Conservation (phyloP, 2,329 filamentous ascomycete species). For the Aspergillus unguis region DNA sequence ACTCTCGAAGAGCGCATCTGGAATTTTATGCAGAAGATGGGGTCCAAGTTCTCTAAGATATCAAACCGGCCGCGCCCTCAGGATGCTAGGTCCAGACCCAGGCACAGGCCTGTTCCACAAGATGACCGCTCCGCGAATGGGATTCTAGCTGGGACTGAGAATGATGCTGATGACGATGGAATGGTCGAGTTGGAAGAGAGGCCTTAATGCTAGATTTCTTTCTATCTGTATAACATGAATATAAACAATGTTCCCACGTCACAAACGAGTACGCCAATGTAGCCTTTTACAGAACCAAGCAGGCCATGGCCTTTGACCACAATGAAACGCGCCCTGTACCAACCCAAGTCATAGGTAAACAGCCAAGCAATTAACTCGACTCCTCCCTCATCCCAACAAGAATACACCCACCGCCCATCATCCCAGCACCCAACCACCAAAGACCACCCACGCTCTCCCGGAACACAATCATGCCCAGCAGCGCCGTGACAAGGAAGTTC, state of each 20-base stretch:
- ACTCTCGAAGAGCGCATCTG: constrained; percentile 37
- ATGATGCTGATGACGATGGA: constrained; percentile 10
- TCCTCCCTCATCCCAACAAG: constrained; percentile 58
- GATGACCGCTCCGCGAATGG: constrained; percentile 16
- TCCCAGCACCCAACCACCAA: constrained; percentile 61
- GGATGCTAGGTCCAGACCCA: background rate
- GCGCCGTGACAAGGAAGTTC: constrained; percentile 61
- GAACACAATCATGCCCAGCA: constrained; percentile 58
- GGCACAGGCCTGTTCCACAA: constrained; percentile 9
- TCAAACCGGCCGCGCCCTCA: constrained; percentile 14
- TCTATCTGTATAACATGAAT: constrained; percentile 1
- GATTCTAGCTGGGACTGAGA: constrained; percentile 33
- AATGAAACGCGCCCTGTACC: background rate
- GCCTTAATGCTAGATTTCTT: constrained; percentile 12
- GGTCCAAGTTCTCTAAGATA: constrained; percentile 17
- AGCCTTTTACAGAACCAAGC: too few species aligned
- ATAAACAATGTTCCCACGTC: background rate
- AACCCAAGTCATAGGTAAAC: background rate
- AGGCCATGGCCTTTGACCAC: background rate
- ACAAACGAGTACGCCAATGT: too few species aligned
- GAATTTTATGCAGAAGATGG: constrained; percentile 35
- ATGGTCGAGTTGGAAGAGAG: constrained; percentile 37
- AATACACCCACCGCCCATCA: constrained; percentile 61
- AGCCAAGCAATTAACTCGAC: background rate
- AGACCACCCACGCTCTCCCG: constrained; percentile 53